Base-by-base conservation (phyloP, 768 basidiomycete species). In the Panellus pusillus region DNA sequence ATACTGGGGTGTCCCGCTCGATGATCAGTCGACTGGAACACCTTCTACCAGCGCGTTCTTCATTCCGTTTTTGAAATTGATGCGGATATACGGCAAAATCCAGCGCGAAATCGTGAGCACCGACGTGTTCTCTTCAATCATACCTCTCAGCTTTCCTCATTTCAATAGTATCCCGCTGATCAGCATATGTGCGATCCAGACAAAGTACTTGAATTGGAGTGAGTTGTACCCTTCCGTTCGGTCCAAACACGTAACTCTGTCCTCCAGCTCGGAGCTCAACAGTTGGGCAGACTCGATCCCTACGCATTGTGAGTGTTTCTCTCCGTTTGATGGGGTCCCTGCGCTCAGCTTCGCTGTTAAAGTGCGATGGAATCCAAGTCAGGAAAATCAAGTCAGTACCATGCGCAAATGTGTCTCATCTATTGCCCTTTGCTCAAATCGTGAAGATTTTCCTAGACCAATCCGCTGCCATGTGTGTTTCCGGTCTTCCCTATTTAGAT, bases 251-350 rank as follows among this genome's bases (percentile, higher is more conserved):
- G 19, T n/a, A 28, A 7, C 18, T 12, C 6, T 24, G 19, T 79
- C 20, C 79, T 84, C 4, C 15, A 84, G 84, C 66, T 80, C 79
- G 8, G 76, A 75, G 3, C 63, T 85, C 19, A 84, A 83, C 53
- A 70, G 72, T 12, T 85, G 84, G 84, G 70, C 79, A 1, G 79
- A 82, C 36, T 63, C 69, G 3, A 70, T 84, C 2, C 82, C n/a
- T n/a, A n/a, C n/a, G n/a, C n/a, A n/a, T n/a, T n/a, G n/a, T n/a
- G n/a, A n/a, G n/a, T n/a, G n/a, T n/a, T n/a, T n/a, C n/a, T n/a
- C n/a, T n/a, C n/a, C n/a, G n/a, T n/a, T n/a, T n/a, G n/a, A n/a
- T n/a, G n/a, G n/a, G n/a, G n/a, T n/a, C n/a, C n/a, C n/a, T n/a
- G n/a, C n/a, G n/a, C n/a, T n/a, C n/a, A n/a, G n/a, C n/a, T n/a